Evolutionary conservation across 2,329 filamentous ascomycete genomes (phyloP).

Genomic region (Epichloe hybrida): DNA sequence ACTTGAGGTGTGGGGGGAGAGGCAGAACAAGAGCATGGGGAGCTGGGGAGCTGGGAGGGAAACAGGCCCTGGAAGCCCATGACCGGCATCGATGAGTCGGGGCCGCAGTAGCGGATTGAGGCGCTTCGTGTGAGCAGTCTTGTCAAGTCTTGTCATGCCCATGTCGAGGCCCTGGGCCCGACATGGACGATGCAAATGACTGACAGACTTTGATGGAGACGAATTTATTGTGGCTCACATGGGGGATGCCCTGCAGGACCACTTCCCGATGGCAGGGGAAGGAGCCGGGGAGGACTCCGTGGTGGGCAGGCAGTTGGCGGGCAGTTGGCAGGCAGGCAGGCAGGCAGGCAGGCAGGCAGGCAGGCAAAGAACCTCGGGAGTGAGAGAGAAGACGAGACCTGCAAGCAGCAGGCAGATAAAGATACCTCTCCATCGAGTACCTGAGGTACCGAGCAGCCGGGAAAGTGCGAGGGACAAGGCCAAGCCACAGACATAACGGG

Average conservation of each 20-base stretch:
- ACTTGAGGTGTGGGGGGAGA: neutral
- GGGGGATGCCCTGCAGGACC: slow-evolving; percentile 3
- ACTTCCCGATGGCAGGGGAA: slow-evolving; percentile 2
- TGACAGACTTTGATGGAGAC: no score
- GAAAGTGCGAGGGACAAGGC: neutral
- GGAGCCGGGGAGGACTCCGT: slow-evolving; percentile 1
- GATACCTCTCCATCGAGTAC: neutral
- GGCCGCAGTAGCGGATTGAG: slow-evolving; percentile 1
- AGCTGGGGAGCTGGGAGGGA: neutral
- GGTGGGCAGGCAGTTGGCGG: no score
- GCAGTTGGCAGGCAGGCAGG: no score
- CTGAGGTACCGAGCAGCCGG: slow-evolving; percentile 5
- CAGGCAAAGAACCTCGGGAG: no score
- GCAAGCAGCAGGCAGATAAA: no score
- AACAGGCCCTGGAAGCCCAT: neutral
- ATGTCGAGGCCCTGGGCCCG: neutral
- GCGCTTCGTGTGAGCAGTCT: neutral
- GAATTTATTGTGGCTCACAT: neutral
- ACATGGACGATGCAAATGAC: neutral
- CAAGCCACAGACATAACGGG: neutral
- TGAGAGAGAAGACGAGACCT: no score
- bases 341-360: no score
- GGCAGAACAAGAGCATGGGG: neutral
- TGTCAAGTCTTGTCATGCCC: neutral
- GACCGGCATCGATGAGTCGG: neutral